Base-by-base conservation (phyloP, 2,329 filamentous ascomycete species). In the Talaromyces verruculosus region DNA sequence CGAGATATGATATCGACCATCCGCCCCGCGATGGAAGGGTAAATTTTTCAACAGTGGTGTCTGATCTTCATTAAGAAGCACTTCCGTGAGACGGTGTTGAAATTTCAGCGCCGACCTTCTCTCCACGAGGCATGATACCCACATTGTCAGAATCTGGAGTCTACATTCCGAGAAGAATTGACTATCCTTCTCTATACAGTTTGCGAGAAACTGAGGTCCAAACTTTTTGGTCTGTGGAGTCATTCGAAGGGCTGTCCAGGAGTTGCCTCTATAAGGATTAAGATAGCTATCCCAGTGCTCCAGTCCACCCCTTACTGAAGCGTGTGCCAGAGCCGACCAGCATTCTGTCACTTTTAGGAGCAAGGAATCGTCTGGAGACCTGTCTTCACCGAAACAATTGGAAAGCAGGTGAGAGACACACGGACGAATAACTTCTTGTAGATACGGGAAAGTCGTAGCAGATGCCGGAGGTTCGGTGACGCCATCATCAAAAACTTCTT, bases 311-410 rank as follows among this genome's bases (percentile, higher is more conserved):
- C 76, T 76, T 17, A 87, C 82, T 53, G 84, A 78, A 10, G 76
- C 70, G n/a, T 77, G 72, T 2, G 83, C 84, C 43, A 86, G 69
- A 5, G 77, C 76, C 10, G 81, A 77, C 87, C 87, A 89, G 19
- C 82, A 81, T 66, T 88, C 83, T 17, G 88, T 76, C 13, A 83
- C 75, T 49, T 79, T 81, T 57, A 81, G 73, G 5, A 89, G 78
- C 5, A 89, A 73, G 1, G 72, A 73, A 69, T 89, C 86, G 55
- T 87, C 83, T 0, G 84, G 81, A 22, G 80, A 77, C 17, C 77
- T 72, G 65, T 89, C 87, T 41, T 85, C 84, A 7, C 87, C 87
- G 71, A 89, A 88, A 61, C 84, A 84, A 67, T 86, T 88, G 0
- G 87, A 89, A 25, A 88, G 74, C 30, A 89, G 78, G 22, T 82